Conservation (phyloP, 2,329 filamentous ascomycete species). For the Diatrype stigma region DNA sequence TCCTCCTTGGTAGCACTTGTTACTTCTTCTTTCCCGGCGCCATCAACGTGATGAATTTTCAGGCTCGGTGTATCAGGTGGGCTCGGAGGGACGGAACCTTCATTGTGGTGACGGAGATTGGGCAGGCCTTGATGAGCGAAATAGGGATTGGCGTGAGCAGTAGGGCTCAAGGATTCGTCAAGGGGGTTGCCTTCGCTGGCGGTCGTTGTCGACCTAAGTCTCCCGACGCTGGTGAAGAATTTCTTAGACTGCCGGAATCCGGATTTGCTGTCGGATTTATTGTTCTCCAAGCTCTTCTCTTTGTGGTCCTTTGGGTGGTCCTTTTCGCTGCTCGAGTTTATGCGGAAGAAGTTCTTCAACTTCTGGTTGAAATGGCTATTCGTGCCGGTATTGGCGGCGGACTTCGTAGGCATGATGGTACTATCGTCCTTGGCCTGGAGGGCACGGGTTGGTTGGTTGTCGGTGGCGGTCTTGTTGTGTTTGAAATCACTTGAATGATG, state of each 20-base stretch:
- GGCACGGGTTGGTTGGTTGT: conserved; percentile 7
- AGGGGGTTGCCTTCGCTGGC: conserved; percentile 89
- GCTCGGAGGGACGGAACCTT: conserved; percentile 85
- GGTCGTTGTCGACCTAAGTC: conserved; percentile 84
- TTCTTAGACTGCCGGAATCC: conserved; percentile 82
- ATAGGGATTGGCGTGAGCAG: conserved; percentile 92
- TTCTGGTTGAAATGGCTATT: conserved; percentile 62
- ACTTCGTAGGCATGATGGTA: conserved; percentile 49
- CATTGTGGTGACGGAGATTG: conserved; percentile 89
- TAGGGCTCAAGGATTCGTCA: conserved; percentile 86
- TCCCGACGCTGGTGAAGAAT: conserved; percentile 78
- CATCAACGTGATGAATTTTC: conserved; percentile 66
- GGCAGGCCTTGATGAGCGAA: conserved; percentile 95
- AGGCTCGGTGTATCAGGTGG: conserved; percentile 85
- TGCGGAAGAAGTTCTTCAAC: conserved; percentile 68
- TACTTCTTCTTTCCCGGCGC: conserved; percentile 60
- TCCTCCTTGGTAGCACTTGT: conserved; percentile 86
- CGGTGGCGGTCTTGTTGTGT: conserved; percentile 13
- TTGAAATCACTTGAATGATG: conserved; percentile 24
- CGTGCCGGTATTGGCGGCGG: conserved; percentile 43
- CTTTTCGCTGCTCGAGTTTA: conserved; percentile 43
- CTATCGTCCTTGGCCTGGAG: conserved; percentile 2
- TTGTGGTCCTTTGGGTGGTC: conserved; percentile 28
- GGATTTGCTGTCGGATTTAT: conserved; percentile 59
- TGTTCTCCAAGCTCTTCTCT: conserved; percentile 25